Base-by-base conservation (phyloP, 2,329 filamentous ascomycete species). In the Verticillium longisporum region DNA sequence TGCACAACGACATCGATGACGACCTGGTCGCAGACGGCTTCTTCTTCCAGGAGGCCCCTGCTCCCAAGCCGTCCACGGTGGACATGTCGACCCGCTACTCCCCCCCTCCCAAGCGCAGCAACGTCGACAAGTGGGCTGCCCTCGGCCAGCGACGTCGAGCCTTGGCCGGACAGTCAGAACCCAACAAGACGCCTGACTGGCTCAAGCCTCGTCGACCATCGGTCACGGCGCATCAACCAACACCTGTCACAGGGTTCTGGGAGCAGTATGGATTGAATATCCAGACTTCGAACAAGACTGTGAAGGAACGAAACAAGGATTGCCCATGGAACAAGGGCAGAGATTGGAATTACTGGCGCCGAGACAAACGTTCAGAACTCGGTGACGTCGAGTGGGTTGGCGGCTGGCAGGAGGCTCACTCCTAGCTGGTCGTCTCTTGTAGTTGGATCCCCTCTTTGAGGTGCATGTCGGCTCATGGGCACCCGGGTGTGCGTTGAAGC, bases 361-460 rank as follows among this genome's bases (percentile, higher is more conserved):
- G 84, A 70, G 87, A 89, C 65, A 80, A 78, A 71, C 83, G 83
- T 68, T 75, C 81, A 71, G 88, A 89, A 78, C 84, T 91, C 74
- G 88, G 88, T 72, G 90, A 94, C 72, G 78, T 93, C 80, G 92
- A 96, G 86, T 96, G 94, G 88, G 91, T 97, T 87, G 92, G 92
- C 81, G 91, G 90, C 78, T 96, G 91, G 87, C 87, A 90, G 75
- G 87, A 87, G 68, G 75, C 75, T 71, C 73, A 76, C 66, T 78
- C 74, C 68, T 75, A 66, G 61, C 61, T 69, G 64, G 66, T 73
- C 72, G 80, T 74, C 85, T 85, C 83, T 87, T 86, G 84, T 87
- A 78, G 83, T 83, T 84, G 75, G 72, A 77, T 76, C 76, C 75
- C 71, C 69, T 65, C 58, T 61, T 38, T n/a, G 55, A 56, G 59